Percentiles rank a stretch among this genome's conserved stretches.
These are phyloP conservation scores for Lachnellula occidentalis DNA, from an alignment of 2,329 filamentous ascomycete genomes.

Conservation along the genomic window DNA sequence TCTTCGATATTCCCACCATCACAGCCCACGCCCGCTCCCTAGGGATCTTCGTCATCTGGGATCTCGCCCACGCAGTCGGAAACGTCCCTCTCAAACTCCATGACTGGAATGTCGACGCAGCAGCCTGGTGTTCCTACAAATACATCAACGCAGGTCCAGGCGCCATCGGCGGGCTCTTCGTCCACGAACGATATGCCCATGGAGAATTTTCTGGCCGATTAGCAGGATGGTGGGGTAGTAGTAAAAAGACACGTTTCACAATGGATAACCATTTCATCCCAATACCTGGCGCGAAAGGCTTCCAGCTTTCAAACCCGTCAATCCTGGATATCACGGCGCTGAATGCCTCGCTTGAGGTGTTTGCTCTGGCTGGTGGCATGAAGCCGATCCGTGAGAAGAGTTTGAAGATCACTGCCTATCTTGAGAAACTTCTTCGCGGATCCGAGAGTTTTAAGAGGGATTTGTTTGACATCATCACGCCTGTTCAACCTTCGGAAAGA, in stretches of 20 bases:
- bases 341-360: slow-evolving; percentile 64
- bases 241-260: slow-evolving; percentile 62
- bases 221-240: slow-evolving; percentile 77
- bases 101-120: slow-evolving; percentile 73
- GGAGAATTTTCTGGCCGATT: slow-evolving; percentile 44
- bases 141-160: slow-evolving; percentile 76
- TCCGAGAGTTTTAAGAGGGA: slow-evolving; percentile 28
- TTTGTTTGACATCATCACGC: slow-evolving; percentile 59
- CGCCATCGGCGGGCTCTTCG: slow-evolving; percentile 66
- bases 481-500: slow-evolving; percentile 49
- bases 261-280: slow-evolving; percentile 73
- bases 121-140: slow-evolving; percentile 79
- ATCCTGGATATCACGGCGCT: slow-evolving; percentile 69
- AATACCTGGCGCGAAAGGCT: slow-evolving; percentile 67
- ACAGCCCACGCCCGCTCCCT: slow-evolving; percentile 62
- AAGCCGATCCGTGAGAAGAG: slow-evolving; percentile 59
- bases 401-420: slow-evolving; percentile 59
- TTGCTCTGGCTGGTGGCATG: slow-evolving; percentile 59
- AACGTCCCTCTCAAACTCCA: slow-evolving; percentile 69
- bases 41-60: slow-evolving; percentile 69
- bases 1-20: slow-evolving; percentile 68
- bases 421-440: slow-evolving; percentile 53
- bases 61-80: slow-evolving; percentile 72
- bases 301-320: slow-evolving; percentile 71
- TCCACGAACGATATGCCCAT: slow-evolving; percentile 50